Conservation (phyloP, 805 yeast genomes). For the Ogataea chonburiensis region DNA sequence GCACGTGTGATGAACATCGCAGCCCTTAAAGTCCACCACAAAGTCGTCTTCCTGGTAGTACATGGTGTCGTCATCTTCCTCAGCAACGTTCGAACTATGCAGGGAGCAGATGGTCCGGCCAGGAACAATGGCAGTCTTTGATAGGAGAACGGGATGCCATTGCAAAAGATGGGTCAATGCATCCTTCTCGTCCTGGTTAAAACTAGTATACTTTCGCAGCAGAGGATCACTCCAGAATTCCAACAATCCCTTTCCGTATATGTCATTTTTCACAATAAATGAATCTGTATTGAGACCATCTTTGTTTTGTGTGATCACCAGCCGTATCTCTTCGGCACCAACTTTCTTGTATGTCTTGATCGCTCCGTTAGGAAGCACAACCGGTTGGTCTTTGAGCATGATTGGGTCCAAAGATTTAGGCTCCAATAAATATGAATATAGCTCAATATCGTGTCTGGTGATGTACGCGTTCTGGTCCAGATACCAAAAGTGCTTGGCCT, state of each 20-base stretch:
- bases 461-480: slow-evolving; percentile 76
- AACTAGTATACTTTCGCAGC: slow-evolving; percentile 62
- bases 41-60: slow-evolving; percentile 66
- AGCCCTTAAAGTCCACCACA: slow-evolving; percentile 59
- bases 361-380: slow-evolving; percentile 65
- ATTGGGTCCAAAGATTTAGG: slow-evolving; percentile 61
- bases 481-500: slow-evolving; percentile 89
- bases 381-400: slow-evolving; percentile 67
- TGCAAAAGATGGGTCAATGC: slow-evolving; percentile 85
- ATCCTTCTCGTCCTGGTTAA: slow-evolving; percentile 57
- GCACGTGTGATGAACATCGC: slow-evolving; percentile 52
- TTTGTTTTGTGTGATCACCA: slow-evolving; percentile 70
- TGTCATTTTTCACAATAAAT: slow-evolving; percentile 67
- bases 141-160: slow-evolving; percentile 87
- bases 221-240: slow-evolving; percentile 79
- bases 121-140: slow-evolving; percentile 72
- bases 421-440: slow-evolving; percentile 57
- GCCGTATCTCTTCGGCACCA: slow-evolving; percentile 50
- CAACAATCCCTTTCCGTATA: slow-evolving; percentile 63
- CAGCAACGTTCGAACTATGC: slow-evolving; percentile 34
- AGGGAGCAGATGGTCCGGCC: slow-evolving; percentile 53
- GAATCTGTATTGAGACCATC: slow-evolving; percentile 65
- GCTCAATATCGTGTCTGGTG: slow-evolving; percentile 64
- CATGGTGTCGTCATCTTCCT: slow-evolving; percentile 43
- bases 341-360: slow-evolving; percentile 67